Evolutionary conservation across 2,329 filamentous ascomycete genomes (phyloP).

Genomic region (Huntiella moniliformis): DNA sequence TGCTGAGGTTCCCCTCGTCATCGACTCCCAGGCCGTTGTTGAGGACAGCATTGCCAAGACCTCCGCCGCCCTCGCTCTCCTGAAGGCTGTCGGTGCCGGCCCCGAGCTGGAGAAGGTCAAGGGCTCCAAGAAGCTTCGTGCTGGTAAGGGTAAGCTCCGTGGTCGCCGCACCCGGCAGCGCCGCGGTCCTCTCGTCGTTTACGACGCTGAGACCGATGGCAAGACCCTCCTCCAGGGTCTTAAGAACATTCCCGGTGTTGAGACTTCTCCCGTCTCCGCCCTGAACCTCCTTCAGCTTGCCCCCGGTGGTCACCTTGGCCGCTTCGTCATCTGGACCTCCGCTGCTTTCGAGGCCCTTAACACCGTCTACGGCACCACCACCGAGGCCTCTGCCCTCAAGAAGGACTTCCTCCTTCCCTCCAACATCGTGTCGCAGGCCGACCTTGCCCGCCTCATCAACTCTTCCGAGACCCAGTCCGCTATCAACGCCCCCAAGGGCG

Average conservation of each 20-base stretch:
- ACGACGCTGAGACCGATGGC: conserved; percentile 88
- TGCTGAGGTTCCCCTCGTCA: conserved; percentile 89
- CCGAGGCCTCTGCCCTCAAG: conserved; percentile 78
- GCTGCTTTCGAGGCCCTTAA: conserved; percentile 92
- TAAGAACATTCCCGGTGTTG: conserved; percentile 97
- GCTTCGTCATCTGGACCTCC: conserved; percentile 98
- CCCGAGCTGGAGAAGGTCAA: conserved; percentile 89
- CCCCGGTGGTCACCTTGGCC: conserved; percentile 93
- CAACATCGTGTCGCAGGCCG: conserved; percentile 82
- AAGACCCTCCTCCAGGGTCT: conserved; percentile 85
- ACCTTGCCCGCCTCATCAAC: conserved; percentile 97
- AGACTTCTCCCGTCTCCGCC: conserved; percentile 83
- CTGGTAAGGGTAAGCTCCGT: conserved; percentile 97
- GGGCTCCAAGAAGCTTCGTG: conserved; percentile 87
- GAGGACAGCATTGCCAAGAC: conserved; percentile 71
- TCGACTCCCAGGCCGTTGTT: conserved; percentile 80
- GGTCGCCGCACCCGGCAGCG: conserved; percentile 94
- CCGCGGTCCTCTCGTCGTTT: conserved; percentile 93
- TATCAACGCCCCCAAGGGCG: conserved; percentile 77
- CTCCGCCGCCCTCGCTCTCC: conserved; percentile 63
- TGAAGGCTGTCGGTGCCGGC: conserved; percentile 80
- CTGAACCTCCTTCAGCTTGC: conserved; percentile 99
- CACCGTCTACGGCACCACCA: conserved; percentile 89
- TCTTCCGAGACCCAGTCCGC: conserved; percentile 95
- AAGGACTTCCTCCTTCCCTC: conserved; percentile 96